These are phyloP conservation scores for Paramecium octaurelia DNA, from an alignment of 73 alveolate species.

Conservation along the genomic window DNA sequence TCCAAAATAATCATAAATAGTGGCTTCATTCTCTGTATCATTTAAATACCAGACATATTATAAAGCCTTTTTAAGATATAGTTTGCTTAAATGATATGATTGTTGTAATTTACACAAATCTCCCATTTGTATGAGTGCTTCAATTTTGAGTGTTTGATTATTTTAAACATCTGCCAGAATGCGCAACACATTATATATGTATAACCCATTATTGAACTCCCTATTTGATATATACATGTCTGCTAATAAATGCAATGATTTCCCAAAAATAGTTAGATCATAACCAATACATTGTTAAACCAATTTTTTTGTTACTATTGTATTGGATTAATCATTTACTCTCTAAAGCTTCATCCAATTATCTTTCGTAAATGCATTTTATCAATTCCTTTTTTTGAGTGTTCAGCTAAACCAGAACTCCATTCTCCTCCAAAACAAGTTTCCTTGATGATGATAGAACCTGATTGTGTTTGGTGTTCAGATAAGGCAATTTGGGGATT, in stretches of 20 bases:
- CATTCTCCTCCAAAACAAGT: neutral
- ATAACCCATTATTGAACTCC: slow-evolving; percentile 1
- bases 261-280: slow-evolving; percentile 3
- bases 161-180: neutral
- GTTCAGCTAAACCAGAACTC: neutral
- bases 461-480: neutral
- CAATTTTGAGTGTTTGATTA: neutral
- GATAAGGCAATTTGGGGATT: neutral
- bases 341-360: slow-evolving; percentile 9
- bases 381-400: neutral
- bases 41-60: slow-evolving; percentile 7
- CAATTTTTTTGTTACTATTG: neutral
- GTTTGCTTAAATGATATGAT: neutral
- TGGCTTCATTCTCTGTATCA: neutral
- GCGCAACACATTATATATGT: neutral
- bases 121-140: slow-evolving; percentile 19
- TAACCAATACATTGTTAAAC: neutral
- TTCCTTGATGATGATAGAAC: neutral
- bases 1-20: slow-evolving; percentile 11
- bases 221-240: neutral
- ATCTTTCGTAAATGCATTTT: neutral
- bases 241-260: neutral
- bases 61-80: neutral
- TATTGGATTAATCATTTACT: neutral
- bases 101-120: slow-evolving; percentile 31